phyloP scores from a whole-genome alignment of 306 rosid species.

The Trifolium repens region DNA sequence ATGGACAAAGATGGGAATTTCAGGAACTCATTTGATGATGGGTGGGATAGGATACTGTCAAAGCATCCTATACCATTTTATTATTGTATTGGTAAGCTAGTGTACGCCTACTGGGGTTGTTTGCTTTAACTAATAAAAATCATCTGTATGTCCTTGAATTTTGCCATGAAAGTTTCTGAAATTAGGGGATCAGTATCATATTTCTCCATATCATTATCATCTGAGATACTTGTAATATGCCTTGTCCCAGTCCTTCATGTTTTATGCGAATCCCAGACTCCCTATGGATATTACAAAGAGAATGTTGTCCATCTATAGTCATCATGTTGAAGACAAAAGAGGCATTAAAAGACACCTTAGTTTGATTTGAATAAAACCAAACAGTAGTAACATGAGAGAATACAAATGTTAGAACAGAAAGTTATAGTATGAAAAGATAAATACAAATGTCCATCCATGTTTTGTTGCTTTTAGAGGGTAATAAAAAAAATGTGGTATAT shows the following conservation, averaged over 20 bases:
- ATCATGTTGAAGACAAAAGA: slow-evolving; percentile 9
- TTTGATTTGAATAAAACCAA: slow-evolving; percentile 27
- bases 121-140: slow-evolving; percentile 18
- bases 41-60: slow-evolving; percentile 96
- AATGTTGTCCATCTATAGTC: slow-evolving; percentile 10
- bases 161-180: neutral
- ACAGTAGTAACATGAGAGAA: slow-evolving; percentile 10
- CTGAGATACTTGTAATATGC: slow-evolving; percentile 24
- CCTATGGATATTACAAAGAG: neutral
- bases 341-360: slow-evolving; percentile 7
- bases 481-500: too few relatives aligned
- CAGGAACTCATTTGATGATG: slow-evolving; percentile 93
- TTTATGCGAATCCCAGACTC: neutral
- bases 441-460: too few relatives aligned
- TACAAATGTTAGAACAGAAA: neutral
- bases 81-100: slow-evolving; percentile 81
- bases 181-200: neutral
- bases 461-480: too few relatives aligned
- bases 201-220: slow-evolving; percentile 27
- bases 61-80: slow-evolving; percentile 97
- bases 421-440: neutral
- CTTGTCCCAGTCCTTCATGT: slow-evolving; percentile 10
- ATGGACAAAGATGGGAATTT: slow-evolving; percentile 96
- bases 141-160: slow-evolving; percentile 1
- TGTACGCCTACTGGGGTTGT: slow-evolving; percentile 2